Conservation (phyloP, 2,329 filamentous ascomycete species). For the Aspergillus sergii region DNA sequence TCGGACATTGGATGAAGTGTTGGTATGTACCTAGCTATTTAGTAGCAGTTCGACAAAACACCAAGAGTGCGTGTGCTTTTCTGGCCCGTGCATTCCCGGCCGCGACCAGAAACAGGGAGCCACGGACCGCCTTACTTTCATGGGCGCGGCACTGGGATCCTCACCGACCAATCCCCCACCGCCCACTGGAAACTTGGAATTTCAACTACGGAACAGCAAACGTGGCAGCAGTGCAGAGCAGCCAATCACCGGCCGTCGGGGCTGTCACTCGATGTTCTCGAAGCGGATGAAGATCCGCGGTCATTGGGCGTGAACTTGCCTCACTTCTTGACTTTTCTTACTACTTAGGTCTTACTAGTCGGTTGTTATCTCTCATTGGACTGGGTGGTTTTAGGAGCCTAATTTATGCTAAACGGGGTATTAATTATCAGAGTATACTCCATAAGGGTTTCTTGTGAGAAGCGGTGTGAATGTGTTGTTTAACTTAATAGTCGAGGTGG, state of each 20-base stretch:
- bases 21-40: too few relatives aligned
- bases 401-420: not conserved
- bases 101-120: not conserved
- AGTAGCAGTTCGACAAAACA: not conserved
- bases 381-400: not conserved
- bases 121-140: slow-evolving; percentile 8
- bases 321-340: slow-evolving; percentile 23
- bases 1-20: too few relatives aligned
- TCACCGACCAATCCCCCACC: slow-evolving; percentile 3
- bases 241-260: slow-evolving; percentile 17
- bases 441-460: not conserved
- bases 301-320: slow-evolving; percentile 28
- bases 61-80: not conserved
- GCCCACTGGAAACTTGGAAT: slow-evolving; percentile 1
- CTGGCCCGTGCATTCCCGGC: slow-evolving; percentile 2
- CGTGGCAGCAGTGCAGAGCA: slow-evolving; percentile 18
- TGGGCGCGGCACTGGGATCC: too few relatives aligned
- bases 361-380: too few relatives aligned
- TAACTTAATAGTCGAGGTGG: not conserved
- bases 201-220: slow-evolving; percentile 12
- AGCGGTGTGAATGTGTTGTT: slow-evolving; percentile 2
- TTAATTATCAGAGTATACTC: not conserved
- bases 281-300: slow-evolving; percentile 17
- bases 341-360: too few relatives aligned
- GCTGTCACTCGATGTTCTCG: slow-evolving; percentile 28